These are phyloP conservation scores for Lachancea fermentati DNA, from an alignment of 805 yeast species.

Conservation along the genomic window DNA sequence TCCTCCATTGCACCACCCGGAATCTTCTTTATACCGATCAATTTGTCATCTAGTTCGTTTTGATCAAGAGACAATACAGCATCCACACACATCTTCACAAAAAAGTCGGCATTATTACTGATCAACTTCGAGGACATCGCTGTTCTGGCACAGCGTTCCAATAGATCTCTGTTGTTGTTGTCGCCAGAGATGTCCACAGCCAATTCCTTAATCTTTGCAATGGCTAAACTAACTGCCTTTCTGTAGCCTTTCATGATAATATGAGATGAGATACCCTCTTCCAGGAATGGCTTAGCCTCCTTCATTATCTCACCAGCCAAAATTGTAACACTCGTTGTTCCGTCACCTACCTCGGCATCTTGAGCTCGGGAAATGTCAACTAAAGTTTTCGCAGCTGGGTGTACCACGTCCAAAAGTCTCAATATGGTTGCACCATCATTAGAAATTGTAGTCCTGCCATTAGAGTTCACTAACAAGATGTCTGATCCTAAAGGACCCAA, in stretches of 20 bases:
- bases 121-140: conserved; percentile 96
- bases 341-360: conserved; percentile 98
- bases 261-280: conserved; percentile 93
- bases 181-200: conserved; percentile 61
- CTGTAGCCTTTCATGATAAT: conserved; percentile 83
- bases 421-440: conserved; percentile 98
- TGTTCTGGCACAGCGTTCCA: conserved; percentile 91
- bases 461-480: conserved; percentile 76
- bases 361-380: conserved; percentile 94
- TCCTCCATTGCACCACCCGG: conserved; percentile 97
- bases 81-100: conserved; percentile 94
- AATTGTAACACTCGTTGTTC: conserved; percentile 93
- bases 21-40: conserved; percentile 91
- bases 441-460: conserved; percentile 88
- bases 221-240: conserved; percentile 73
- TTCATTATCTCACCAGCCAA: conserved; percentile 91
- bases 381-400: conserved; percentile 95
- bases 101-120: conserved; percentile 78
- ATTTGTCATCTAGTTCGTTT: conserved; percentile 75
- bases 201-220: conserved; percentile 63
- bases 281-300: conserved; percentile 85
- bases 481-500: conserved; percentile 97
- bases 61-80: conserved; percentile 86
- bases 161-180: conserved; percentile 59
- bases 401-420: conserved; percentile 88